Evolutionary conservation across 139 green algal genomes (phyloP).

Genomic region (Haematococcus lacustris): DNA sequence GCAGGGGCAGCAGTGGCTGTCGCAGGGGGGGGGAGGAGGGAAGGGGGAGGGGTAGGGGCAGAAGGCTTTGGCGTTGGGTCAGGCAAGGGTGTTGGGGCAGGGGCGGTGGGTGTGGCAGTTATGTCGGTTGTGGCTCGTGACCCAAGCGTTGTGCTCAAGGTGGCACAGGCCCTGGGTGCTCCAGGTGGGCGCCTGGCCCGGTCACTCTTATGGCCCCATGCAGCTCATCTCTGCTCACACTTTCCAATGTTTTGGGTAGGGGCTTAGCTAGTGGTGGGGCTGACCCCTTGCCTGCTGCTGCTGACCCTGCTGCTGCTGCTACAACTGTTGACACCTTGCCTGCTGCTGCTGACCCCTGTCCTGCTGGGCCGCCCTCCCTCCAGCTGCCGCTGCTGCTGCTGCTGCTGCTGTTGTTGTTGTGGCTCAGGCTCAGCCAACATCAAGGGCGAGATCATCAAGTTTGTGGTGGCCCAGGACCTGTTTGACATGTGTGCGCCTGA

Average conservation of each 20-base stretch:
- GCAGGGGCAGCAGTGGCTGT: too few relatives aligned
- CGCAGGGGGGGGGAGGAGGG: neutral
- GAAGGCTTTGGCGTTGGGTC: neutral
- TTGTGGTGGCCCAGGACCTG: conserved; percentile 55
- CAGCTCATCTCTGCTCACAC: neutral
- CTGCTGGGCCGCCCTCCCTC: neutral
- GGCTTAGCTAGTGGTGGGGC: neutral
- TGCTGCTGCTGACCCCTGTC: neutral
- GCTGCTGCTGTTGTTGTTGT: neutral
- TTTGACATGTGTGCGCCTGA: conserved; percentile 42
- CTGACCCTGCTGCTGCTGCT: neutral
- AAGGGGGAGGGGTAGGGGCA: neutral
- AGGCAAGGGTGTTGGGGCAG: neutral
- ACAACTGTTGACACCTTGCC: neutral
- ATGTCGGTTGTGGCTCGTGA: conserved; percentile 22
- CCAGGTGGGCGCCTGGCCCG: conserved; percentile 14
- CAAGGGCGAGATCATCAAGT: conserved; percentile 41
- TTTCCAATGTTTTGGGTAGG: neutral
- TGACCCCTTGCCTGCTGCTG: neutral
- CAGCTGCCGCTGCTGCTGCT: neutral
- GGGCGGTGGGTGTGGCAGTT: neutral
- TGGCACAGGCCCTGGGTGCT: conserved; percentile 19
- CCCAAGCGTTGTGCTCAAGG: conserved; percentile 13
- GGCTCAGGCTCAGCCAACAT: conserved; percentile 28
- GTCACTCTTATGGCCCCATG: neutral